Conservation (phyloP, 2,329 filamentous ascomycete genomes). For the Amauroascus verrucosus region DNA sequence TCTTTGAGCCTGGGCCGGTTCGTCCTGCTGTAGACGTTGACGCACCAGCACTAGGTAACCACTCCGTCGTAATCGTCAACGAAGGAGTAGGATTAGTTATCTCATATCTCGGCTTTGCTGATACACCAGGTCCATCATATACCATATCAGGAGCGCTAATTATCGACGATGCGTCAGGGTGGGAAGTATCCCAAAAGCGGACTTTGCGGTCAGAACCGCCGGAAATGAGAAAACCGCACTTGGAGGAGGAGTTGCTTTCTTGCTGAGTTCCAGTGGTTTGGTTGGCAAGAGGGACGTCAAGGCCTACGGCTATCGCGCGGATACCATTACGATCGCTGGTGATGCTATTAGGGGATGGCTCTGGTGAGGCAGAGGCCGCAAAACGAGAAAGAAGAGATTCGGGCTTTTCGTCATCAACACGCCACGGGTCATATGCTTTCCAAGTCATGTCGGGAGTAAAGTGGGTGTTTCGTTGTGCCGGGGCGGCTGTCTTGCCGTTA, state of each 20-base stretch:
- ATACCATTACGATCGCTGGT: constrained; percentile 44
- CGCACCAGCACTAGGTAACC: constrained; percentile 37
- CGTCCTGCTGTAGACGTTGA: constrained; percentile 20
- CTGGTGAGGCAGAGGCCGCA: constrained; percentile 49
- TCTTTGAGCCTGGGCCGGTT: constrained; percentile 23
- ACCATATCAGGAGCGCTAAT: constrained; percentile 67
- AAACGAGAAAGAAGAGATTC: constrained; percentile 82
- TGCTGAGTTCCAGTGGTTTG: constrained; percentile 41
- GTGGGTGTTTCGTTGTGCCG: constrained; percentile 15
- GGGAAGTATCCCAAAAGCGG: constrained; percentile 82
- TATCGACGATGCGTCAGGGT: constrained; percentile 65
- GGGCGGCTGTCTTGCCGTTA: constrained; percentile 21
- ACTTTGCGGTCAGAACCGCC: constrained; percentile 84
- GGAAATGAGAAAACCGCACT: constrained; percentile 74
- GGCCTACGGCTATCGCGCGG: constrained; percentile 62
- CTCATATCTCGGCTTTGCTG: constrained; percentile 58
- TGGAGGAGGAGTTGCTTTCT: constrained; percentile 34
- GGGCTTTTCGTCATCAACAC: constrained; percentile 78
- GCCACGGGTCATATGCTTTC: constrained; percentile 69
- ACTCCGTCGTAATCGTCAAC: constrained; percentile 58
- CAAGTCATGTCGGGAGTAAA: constrained; percentile 20
- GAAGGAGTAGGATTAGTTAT: constrained; percentile 52
- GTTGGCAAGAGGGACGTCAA: constrained; percentile 58
- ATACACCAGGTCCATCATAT: constrained; percentile 39
- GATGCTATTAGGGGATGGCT: constrained; percentile 33